Base-by-base conservation (phyloP, 2,329 filamentous ascomycete genomes). In the Macrophomina phaseolina region DNA sequence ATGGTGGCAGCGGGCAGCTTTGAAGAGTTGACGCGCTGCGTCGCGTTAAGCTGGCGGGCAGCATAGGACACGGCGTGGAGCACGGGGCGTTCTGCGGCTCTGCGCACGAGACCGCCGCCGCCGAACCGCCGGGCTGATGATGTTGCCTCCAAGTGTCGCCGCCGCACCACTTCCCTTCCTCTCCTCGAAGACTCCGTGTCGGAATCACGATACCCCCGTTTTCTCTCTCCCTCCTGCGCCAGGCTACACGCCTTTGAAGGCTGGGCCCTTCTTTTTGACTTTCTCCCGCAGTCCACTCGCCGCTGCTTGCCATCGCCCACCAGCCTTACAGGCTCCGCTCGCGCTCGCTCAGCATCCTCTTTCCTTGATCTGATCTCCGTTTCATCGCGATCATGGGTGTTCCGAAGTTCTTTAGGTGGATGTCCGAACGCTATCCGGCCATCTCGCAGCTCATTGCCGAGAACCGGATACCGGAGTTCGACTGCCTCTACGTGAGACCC, bases 401-500 rank as follows among this genome's bases (percentile, higher is more conserved):
- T 71, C 91, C 91, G 77, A 97, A 97, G 78, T 97, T 97, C 85
- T 97, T 97, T 84, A 88, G 95, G 87, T 99, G 96, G 95, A 91
- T 99, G 86, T 97, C 94, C 68, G 96, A 99, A 87, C 91, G 96
- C 74, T 99, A 99, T 87, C 95, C 95, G 66, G 90, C 95, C 69
- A 99, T 99, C 79, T 99, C 95, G 63, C 94, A 98, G 85, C 86
- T 99, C 74, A 99, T 99, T 77, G 93, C 94, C 65, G 95, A 99
- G 84, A 99, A 97, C 81, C 91, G 95, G 74, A 99, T 99, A 80
- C 95, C 95, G 70, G 96, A 99, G 81, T 99, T 99, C 81, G 95
- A 99, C 81, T 95, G 92, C 81, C 89, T 99, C 69, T 99, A 99
- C 81, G 89, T 91, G 78, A 75, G 86, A 74, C 28, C 14, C 7